Evolutionary conservation across 768 basidiomycete species (phyloP).

Genomic region (Sporobolomyces pararoseus): DNA sequence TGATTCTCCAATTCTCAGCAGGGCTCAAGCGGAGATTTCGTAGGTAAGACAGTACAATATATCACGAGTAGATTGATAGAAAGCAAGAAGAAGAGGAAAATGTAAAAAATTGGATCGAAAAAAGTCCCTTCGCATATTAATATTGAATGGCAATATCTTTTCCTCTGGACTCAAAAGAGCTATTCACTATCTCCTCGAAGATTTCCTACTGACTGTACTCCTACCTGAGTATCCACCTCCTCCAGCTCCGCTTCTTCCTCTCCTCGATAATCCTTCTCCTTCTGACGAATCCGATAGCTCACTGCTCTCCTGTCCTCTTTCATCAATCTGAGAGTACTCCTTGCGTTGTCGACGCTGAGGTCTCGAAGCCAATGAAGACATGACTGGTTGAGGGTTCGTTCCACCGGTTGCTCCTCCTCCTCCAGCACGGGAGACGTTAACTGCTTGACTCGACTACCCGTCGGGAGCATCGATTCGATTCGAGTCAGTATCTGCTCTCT

Average conservation of each 20-base stretch:
- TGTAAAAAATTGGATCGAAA: too few relatives aligned
- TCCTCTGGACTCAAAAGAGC: too few relatives aligned
- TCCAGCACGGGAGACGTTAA: too few relatives aligned
- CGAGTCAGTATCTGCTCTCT: too few relatives aligned
- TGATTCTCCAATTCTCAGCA: too few relatives aligned
- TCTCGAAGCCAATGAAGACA: constrained; percentile 9
- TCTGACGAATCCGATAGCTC: constrained; percentile 3
- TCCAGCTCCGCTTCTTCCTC: not conserved
- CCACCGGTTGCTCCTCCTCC: too few relatives aligned
- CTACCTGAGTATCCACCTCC: too few relatives aligned
- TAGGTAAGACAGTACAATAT: too few relatives aligned
- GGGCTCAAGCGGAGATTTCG: too few relatives aligned
- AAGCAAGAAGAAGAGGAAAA: not conserved
- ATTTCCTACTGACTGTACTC: not conserved
- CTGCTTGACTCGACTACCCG: constrained; percentile 19
- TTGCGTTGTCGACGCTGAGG: not conserved
- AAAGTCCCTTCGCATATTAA: too few relatives aligned
- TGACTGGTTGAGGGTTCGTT: constrained; percentile 2
- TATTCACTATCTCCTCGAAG: not conserved
- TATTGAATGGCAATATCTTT: too few relatives aligned
- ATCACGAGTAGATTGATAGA: not conserved
- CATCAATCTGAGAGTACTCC: not conserved
- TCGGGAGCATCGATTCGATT: too few relatives aligned
- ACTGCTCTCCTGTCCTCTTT: not conserved
- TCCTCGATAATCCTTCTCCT: not conserved